Conservation (phyloP, 2,329 filamentous ascomycete species). For the Zymoseptoria crescenta region DNA sequence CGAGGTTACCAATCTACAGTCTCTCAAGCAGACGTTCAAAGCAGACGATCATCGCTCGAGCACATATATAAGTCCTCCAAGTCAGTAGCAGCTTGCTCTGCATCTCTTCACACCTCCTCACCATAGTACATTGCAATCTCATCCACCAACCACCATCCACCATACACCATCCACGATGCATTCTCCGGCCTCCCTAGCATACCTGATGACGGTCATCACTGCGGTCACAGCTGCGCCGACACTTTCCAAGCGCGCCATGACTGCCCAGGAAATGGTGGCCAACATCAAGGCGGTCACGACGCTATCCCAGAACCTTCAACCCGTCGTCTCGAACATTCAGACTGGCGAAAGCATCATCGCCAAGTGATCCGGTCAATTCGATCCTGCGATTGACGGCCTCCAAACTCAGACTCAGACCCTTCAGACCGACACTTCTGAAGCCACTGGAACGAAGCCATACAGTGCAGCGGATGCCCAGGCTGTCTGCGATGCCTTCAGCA, state of each 20-base stretch:
- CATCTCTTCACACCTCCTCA: too few relatives aligned
- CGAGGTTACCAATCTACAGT: too few relatives aligned
- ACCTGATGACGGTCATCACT: too few relatives aligned
- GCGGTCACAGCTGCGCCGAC: not conserved
- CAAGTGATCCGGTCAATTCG: not conserved
- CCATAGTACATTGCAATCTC: too few relatives aligned
- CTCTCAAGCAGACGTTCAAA: too few relatives aligned
- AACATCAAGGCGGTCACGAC: constrained; percentile 8
- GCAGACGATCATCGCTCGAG: too few relatives aligned
- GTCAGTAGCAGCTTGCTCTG: too few relatives aligned
- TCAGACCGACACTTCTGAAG: constrained; percentile 10
- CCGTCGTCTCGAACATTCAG: constrained; percentile 2
- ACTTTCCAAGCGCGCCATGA: constrained; percentile 5
- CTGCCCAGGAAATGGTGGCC: constrained; percentile 3
- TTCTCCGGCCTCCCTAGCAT: too few relatives aligned
- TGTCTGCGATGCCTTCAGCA: constrained; percentile 24
- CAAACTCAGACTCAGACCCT: constrained; percentile 24
- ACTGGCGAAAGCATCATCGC: constrained; percentile 1
- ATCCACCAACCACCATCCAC: too few relatives aligned
- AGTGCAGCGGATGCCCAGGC: constrained; percentile 9
- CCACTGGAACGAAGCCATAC: constrained; percentile 14
- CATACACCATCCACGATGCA: too few relatives aligned
- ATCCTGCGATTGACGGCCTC: constrained; percentile 28
- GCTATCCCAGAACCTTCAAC: constrained; percentile 3
- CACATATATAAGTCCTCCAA: too few relatives aligned